Conservation (phyloP, 1,284 basidiomycete genomes). For the Kwoniella shivajii region DNA sequence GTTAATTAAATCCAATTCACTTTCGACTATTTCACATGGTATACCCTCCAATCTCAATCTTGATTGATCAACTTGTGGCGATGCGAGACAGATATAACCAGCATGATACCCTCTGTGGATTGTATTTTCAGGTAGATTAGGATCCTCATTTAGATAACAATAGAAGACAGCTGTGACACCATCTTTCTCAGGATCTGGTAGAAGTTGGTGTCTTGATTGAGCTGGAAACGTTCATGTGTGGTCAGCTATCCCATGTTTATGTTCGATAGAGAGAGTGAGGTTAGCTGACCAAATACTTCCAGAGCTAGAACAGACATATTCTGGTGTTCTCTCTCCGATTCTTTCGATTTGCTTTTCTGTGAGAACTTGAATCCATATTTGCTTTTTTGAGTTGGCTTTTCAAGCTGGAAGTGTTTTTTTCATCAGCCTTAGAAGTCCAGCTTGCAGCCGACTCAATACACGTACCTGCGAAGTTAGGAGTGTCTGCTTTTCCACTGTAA, state of each 20-base stretch:
- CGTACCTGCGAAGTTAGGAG: slow-evolving; percentile 44
- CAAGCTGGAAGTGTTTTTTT: slow-evolving; percentile 63
- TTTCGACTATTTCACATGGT: slow-evolving; percentile 63
- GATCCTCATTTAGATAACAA: slow-evolving; percentile 64
- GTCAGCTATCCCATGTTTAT: background rate
- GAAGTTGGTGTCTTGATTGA: slow-evolving; percentile 63
- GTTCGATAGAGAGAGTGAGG: background rate
- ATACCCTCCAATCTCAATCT: slow-evolving; percentile 52
- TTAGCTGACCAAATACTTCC: slow-evolving; percentile 74
- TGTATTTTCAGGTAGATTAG: slow-evolving; percentile 54
- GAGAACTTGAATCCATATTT: slow-evolving; percentile 68
- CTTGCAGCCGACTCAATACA: background rate
- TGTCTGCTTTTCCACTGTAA: slow-evolving; percentile 25
- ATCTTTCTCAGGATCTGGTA: slow-evolving; percentile 74
- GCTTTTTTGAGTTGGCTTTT: slow-evolving; percentile 73
- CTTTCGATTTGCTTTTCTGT: slow-evolving; percentile 56
- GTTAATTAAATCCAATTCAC: slow-evolving; percentile 83
- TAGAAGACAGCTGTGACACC: slow-evolving; percentile 73
- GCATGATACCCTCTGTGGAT: slow-evolving; percentile 54
- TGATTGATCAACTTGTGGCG: slow-evolving; percentile 27
- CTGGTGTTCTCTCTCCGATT: slow-evolving; percentile 64
- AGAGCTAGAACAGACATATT: slow-evolving; percentile 79
- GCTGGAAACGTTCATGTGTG: slow-evolving; percentile 53
- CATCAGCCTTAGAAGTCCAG: background rate
- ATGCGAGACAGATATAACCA: slow-evolving; percentile 65